Percentiles rank a stretch among this genome's conserved stretches.
These are phyloP conservation scores for Pleurotus citrinopileatus DNA, from an alignment of 768 basidiomycete genomes.

Conservation along the genomic window DNA sequence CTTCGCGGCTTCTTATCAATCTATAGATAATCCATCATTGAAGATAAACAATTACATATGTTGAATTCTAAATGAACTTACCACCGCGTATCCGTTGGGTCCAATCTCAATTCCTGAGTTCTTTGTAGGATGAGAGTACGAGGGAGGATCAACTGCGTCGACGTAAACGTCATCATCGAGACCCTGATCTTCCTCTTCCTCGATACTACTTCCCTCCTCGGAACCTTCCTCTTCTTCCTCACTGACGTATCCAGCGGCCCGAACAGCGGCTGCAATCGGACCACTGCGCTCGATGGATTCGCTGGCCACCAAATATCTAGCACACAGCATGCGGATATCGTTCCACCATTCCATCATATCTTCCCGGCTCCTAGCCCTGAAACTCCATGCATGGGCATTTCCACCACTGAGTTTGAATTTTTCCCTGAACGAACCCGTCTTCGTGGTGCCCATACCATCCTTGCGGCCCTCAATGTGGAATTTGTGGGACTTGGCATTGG, in stretches of 20 bases:
- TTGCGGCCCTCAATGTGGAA: conserved; percentile 96
- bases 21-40: conserved; percentile 15
- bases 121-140: conserved; percentile 51
- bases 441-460: conserved; percentile 70
- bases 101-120: conserved; percentile 38
- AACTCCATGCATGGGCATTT: conserved; percentile 76
- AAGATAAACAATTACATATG: not conserved
- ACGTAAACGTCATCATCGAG: conserved; percentile 47
- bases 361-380: conserved; percentile 84
- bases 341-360: conserved; percentile 99
- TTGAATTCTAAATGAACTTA: conserved; percentile 25
- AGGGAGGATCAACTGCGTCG: conserved; percentile 45
- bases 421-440: conserved; percentile 49
- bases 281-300: conserved; percentile 92
- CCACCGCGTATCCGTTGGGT: conserved; percentile 61
- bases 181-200: conserved; percentile 55
- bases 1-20: conserved; percentile 33
- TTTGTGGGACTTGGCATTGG: conserved; percentile 76
- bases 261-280: conserved; percentile 89
- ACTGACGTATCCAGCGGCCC: conserved; percentile 83
- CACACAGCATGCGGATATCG: conserved; percentile 90
- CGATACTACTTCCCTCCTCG: conserved; percentile 62
- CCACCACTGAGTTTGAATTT: conserved; percentile 26
- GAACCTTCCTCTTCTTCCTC: conserved; percentile 68
- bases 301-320: conserved; percentile 89